Base-by-base conservation (phyloP, 2,329 filamentous ascomycete genomes). In the Macrophomina phaseolina region DNA sequence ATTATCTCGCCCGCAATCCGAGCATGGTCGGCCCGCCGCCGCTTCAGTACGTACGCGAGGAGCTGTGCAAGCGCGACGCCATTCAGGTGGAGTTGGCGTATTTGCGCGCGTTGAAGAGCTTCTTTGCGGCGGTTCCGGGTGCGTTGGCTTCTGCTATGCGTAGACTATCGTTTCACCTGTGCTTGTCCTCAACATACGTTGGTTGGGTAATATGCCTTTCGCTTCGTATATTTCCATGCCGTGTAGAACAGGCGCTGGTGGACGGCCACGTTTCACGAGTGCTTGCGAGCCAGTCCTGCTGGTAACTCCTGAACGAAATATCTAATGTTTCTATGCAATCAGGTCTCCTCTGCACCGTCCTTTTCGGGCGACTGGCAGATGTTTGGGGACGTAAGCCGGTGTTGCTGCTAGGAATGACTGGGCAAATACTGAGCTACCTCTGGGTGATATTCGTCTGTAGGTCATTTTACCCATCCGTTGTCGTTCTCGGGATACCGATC, bases 31-130 rank as follows among this genome's bases (percentile, higher is more conserved):
- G 64, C 12, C 64, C 53, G n/a, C 53, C 64, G 34, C 64, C 64
- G 23, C 46, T 58, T 34, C 32, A 30, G 11, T 66, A 66, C 16
- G 64, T 66, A 12, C 64, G 51, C 32, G 64, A 66, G 42, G 45
- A 49, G 3, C 34, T 49, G 12, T 66, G 64, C 53, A 60, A 66
- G 45, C 51, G 52, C 34, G 46, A 66, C 12, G 64, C 40, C 30
- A 66, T 66, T 1, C 64, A 66, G 30, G 53, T 66, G 9, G 64
- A 66, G 42, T n/a, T 66, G 53, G 64, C 64, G 16, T 66, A 52
- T 14, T 11, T 66, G 53, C 42, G 64, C 6, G 64, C 64, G 32
- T 28, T 58, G 18, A 58, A 40, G 53, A 45, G 46, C 16, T 1
- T 66, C 5, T 58, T 60, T 12, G 45, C 32, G 5, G 53, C 64